These are phyloP conservation scores for Durio zibethinus DNA, from an alignment of 345 rosid species.

Conservation along the genomic window DNA sequence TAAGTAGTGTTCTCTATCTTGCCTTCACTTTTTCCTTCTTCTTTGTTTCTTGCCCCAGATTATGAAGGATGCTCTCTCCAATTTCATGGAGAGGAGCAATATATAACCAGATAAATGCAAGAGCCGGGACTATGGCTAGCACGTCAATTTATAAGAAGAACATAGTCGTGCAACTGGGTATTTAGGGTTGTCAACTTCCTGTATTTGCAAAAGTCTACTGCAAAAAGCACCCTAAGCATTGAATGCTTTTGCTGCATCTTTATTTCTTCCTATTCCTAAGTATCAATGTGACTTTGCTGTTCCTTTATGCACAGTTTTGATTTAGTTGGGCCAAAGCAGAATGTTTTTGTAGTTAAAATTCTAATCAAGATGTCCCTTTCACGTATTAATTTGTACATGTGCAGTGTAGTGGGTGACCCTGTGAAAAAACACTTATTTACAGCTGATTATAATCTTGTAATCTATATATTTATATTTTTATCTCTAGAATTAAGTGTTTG, in stretches of 20 bases:
- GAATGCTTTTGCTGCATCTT: neutral
- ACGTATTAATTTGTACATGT: neutral
- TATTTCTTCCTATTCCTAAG: neutral
- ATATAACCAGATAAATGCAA: neutral
- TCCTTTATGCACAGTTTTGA: neutral
- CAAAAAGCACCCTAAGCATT: neutral
- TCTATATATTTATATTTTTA: too few relatives aligned
- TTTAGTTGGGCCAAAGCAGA: neutral
- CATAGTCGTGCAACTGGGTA: slow-evolving; percentile 2
- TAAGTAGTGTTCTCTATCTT: slow-evolving; percentile 3
- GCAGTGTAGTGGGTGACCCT: neutral
- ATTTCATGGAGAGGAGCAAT: neutral
- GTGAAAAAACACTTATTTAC: too few relatives aligned
- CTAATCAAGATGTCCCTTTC: neutral
- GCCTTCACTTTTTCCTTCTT: neutral
- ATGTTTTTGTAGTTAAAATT: neutral
- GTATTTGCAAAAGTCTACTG: neutral
- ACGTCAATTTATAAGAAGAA: neutral
- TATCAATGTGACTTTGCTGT: neutral
- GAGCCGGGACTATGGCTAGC: slow-evolving; percentile 5
- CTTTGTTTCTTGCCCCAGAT: slow-evolving; percentile 13
- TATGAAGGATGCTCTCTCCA: neutral
- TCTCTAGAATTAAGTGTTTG: too few relatives aligned
- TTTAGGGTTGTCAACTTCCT: neutral
- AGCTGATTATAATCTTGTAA: too few relatives aligned